phyloP scores from a whole-genome alignment of 2,329 filamentous ascomycete species.

The Spiromastix sp. region DNA sequence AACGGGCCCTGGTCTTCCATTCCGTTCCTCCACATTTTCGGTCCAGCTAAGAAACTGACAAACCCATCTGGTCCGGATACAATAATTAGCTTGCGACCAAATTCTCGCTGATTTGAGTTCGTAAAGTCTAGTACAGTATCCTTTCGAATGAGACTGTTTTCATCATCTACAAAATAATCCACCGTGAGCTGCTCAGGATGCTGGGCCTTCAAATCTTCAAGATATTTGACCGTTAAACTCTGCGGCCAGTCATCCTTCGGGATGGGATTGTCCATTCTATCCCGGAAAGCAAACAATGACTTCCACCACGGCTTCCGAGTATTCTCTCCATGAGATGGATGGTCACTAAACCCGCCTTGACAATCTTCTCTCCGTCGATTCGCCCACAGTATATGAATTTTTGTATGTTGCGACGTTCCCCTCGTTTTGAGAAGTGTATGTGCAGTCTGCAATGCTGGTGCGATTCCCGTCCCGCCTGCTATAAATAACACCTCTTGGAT shows the following conservation, averaged over 20 bases:
- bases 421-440: constrained; percentile 41
- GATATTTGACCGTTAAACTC: constrained; percentile 45
- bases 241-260: constrained; percentile 8
- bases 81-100: constrained; percentile 49
- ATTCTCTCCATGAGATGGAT: constrained; percentile 12
- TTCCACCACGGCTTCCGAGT: constrained; percentile 21
- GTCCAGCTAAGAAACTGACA: constrained; percentile 66
- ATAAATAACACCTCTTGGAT: constrained; percentile 63
- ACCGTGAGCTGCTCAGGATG: constrained; percentile 51
- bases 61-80: constrained; percentile 90
- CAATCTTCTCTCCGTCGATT: constrained; percentile 59
- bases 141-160: constrained; percentile 55
- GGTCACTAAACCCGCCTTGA: constrained; percentile 47
- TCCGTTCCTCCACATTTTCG: constrained; percentile 65
- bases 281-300: constrained; percentile 14
- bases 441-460: constrained; percentile 74
- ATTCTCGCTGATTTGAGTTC: constrained; percentile 16
- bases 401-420: constrained; percentile 29
- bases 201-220: constrained; percentile 51
- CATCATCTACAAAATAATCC: constrained; percentile 73
- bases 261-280: background rate
- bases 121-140: constrained; percentile 35
- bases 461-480: constrained; percentile 86
- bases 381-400: constrained; percentile 73
- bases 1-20: constrained; percentile 65